These are phyloP conservation scores for Colletotrichum tamarilloi DNA, from an alignment of 2,329 filamentous ascomycete species.

Conservation along the genomic window DNA sequence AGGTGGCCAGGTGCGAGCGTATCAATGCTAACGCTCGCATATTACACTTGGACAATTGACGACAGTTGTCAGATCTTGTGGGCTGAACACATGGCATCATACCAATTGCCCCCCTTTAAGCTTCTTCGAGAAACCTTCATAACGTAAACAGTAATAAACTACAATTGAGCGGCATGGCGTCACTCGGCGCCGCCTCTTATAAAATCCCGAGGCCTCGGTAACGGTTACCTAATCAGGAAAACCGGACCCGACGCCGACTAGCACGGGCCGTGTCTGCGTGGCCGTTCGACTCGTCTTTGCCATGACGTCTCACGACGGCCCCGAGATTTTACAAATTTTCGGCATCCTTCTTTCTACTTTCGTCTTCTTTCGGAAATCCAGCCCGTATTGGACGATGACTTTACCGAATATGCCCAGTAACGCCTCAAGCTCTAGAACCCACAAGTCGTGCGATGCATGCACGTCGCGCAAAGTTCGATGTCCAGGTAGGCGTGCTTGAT, in stretches of 20 bases:
- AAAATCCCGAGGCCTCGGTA: conserved; percentile 8
- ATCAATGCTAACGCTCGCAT: not conserved
- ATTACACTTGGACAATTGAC: not conserved
- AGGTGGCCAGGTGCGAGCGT: no score
- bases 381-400: not conserved
- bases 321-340: not conserved
- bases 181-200: not conserved
- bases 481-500: conserved; percentile 40
- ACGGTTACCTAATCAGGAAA: conserved; percentile 2
- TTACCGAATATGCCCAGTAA: conserved; percentile 6
- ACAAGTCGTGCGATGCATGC: conserved; percentile 51
- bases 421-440: conserved; percentile 11
- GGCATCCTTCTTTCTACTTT: not conserved
- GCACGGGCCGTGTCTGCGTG: not conserved
- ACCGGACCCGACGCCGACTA: conserved; percentile 7
- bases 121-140: not conserved
- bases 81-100: not conserved
- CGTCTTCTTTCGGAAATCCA: not conserved
- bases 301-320: conserved; percentile 7
- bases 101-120: not conserved
- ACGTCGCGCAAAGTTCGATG: conserved; percentile 53
- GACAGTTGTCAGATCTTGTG: not conserved
- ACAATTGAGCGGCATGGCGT: not conserved
- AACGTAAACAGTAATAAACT: not conserved
- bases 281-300: not conserved